phyloP scores from a whole-genome alignment of 805 yeast genomes.

The Cyberlindnera samutprakarnensis region DNA sequence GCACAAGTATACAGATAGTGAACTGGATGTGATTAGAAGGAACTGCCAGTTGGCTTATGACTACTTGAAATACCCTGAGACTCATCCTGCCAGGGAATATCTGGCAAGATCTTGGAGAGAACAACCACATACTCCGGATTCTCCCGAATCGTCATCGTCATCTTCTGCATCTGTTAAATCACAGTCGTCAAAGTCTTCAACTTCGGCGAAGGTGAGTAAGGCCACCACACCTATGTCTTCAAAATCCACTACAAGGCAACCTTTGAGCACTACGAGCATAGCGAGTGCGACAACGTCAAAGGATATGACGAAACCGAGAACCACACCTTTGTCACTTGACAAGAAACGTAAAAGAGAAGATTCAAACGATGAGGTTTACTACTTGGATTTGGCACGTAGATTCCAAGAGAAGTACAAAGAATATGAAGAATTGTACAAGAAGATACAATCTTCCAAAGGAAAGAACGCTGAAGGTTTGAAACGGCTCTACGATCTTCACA shows the following conservation, averaged over 20 bases:
- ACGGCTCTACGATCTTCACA: conserved; percentile 42
- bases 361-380: conserved; percentile 25
- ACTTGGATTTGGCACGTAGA: conserved; percentile 36
- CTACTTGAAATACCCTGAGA: conserved; percentile 9
- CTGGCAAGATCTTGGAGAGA: conserved; percentile 1
- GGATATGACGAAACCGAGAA: background rate
- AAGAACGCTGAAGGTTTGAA: conserved; percentile 19
- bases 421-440: conserved; percentile 37
- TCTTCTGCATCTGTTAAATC: background rate
- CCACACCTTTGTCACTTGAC: background rate
- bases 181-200: no score
- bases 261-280: no score
- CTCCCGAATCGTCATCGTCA: background rate
- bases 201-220: background rate
- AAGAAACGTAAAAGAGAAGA: conserved; percentile 7
- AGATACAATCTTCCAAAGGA: conserved; percentile 3
- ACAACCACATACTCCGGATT: background rate
- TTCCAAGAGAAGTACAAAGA: conserved; percentile 42
- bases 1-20: conserved; percentile 6
- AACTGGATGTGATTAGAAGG: conserved; percentile 5
- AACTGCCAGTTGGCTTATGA: conserved; percentile 16
- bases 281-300: no score
- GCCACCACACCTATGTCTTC: no score
- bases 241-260: no score
- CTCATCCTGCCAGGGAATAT: conserved; percentile 13